These are phyloP conservation scores for Kurtzmaniella quercitrusa DNA, from an alignment of 1,139 yeast genomes.

Conservation along the genomic window DNA sequence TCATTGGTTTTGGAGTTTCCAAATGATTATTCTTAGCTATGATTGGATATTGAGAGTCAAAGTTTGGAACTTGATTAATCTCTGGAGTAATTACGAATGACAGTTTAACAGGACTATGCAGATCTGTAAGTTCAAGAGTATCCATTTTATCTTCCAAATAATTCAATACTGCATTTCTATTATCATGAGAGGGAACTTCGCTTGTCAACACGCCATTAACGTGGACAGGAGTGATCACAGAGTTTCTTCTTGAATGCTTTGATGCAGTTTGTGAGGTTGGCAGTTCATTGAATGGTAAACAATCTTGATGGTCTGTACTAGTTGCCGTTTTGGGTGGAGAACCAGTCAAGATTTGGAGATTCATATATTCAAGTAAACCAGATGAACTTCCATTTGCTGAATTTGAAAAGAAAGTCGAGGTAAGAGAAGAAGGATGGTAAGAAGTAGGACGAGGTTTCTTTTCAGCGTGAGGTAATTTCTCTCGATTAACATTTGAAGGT, in stretches of 20 bases:
- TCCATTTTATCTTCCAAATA: slow-evolving; percentile 48
- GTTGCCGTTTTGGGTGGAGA: slow-evolving; percentile 33
- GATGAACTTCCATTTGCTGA: slow-evolving; percentile 16
- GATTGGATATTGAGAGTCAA: slow-evolving; percentile 13
- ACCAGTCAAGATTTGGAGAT: slow-evolving; percentile 28
- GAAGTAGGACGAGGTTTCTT: slow-evolving; percentile 78
- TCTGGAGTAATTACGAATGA: slow-evolving; percentile 22
- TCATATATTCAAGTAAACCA: slow-evolving; percentile 24
- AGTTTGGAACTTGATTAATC: slow-evolving; percentile 25
- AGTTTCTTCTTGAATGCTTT: slow-evolving; percentile 30
- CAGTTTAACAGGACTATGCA: slow-evolving; percentile 20
- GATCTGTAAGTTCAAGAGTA: slow-evolving; percentile 34
- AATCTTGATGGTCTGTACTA: slow-evolving; percentile 12
- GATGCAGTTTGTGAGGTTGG: slow-evolving; percentile 2
- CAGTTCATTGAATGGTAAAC: slow-evolving; percentile 4
- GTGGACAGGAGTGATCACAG: slow-evolving; percentile 43
- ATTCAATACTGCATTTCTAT: slow-evolving; percentile 39
- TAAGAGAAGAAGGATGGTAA: slow-evolving; percentile 61
- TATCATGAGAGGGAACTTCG: slow-evolving; percentile 23
- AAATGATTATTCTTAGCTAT: too few relatives aligned
- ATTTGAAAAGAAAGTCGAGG: slow-evolving; percentile 27
- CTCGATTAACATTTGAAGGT: slow-evolving; percentile 13
- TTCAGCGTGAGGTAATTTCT: slow-evolving; percentile 37
- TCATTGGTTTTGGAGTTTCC: slow-evolving; percentile 14
- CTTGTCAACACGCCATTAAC: slow-evolving; percentile 45